These are phyloP conservation scores for Austroboletus eburneus DNA, from an alignment of 768 basidiomycete genomes.

Conservation along the genomic window DNA sequence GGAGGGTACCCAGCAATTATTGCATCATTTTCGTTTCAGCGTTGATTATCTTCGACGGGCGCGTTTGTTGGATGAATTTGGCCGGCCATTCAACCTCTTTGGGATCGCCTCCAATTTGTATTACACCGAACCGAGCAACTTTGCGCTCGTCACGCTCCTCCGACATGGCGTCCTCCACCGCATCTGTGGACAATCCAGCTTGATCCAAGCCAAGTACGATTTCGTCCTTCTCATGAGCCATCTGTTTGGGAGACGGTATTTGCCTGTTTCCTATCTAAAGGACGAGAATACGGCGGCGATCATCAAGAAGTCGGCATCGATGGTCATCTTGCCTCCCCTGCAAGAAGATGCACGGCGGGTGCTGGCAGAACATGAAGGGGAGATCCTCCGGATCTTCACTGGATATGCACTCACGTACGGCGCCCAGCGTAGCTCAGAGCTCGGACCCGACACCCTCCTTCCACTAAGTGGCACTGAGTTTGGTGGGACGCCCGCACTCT, in stretches of 20 bases:
- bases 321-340: constrained; percentile 52
- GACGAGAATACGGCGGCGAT: constrained; percentile 33
- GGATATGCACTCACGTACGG: constrained; percentile 52
- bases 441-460: constrained; percentile 43
- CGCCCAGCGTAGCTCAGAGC: constrained; percentile 31
- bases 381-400: constrained; percentile 51
- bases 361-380: constrained; percentile 43
- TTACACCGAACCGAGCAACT: constrained; percentile 66
- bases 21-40: constrained; percentile 65
- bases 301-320: constrained; percentile 47
- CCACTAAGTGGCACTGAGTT: constrained; percentile 42
- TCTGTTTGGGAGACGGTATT: constrained; percentile 58
- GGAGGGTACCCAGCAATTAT: constrained; percentile 50
- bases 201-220: constrained; percentile 42
- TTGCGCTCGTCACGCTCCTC: constrained; percentile 58
- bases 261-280: constrained; percentile 43
- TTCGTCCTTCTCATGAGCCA: constrained; percentile 58
- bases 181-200: constrained; percentile 42
- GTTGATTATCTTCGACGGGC: constrained; percentile 66
- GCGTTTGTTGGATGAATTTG: constrained; percentile 48
- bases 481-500: constrained; percentile 8
- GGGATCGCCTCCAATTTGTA: constrained; percentile 53
- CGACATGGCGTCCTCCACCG: constrained; percentile 55
- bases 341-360: constrained; percentile 36
- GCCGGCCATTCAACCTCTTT: constrained; percentile 56